Evolutionary conservation across 306 rosid genomes (phyloP), one percentile per base, ranked within the genome.

Genomic region (Vachellia pachyceras): DNA sequence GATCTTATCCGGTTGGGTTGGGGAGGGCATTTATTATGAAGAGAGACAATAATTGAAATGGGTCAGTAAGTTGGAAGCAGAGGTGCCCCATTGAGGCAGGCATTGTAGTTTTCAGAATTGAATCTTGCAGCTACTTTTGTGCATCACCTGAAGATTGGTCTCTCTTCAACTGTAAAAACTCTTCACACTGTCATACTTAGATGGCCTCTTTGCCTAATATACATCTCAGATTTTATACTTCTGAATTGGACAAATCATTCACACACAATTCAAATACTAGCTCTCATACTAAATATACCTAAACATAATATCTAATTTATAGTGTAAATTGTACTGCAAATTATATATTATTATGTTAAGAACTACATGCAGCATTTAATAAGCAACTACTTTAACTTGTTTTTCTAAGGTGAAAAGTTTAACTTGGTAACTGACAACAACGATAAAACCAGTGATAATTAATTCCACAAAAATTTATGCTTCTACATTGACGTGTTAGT

Each of bases 21-120:
- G 33, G 33, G 12, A 7, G 22, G n/a, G 60, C 61, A 72, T 71
- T 71, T 6, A 71, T 23, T 15, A 10, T 14, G 4, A 68, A 47
- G 57, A 17, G 8, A 29, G 14, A 5, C 63, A 78, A 78, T 73
- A 33, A 83, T 61, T 76, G 39, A 47, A 3, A 14, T 8, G 9
- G 73, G 74, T 22, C 22, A 54, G 72, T 54, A 54, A 66, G 5
- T 79, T 23, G 54, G 54, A 80, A 55, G 25, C 69, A 69, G 40
- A 23, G 58, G 29, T 75, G 81, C 6, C 72, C 41, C 81, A 20
- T 70, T 0, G 45, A 70, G 63, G 68, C 71, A 72, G 84, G 81
- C 80, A 83, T 58, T 12, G 79, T 65, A 33, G 78, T 66, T 83
- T 72, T 41, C 80, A 73, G 78, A 0, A 80, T 80, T 85, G 79